Conservation (phyloP, 2,329 filamentous ascomycete species). For the Alternaria ventricosa region DNA sequence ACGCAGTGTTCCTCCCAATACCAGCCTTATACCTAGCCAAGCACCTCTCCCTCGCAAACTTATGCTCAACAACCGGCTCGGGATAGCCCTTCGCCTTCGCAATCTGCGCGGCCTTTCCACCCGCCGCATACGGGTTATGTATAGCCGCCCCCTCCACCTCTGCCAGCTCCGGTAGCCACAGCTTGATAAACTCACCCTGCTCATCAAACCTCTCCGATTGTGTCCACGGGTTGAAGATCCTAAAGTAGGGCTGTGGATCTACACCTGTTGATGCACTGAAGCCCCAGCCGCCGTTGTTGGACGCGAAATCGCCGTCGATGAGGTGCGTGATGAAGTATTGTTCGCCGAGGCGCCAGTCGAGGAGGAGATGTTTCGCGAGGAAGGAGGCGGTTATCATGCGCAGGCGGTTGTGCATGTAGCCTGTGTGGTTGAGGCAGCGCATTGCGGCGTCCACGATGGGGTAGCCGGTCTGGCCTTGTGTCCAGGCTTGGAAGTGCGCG, state of each 20-base stretch:
- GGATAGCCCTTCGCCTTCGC: constrained; percentile 76
- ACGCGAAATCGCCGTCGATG: constrained; percentile 56
- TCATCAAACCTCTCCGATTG: constrained; percentile 88
- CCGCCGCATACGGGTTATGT: constrained; percentile 79
- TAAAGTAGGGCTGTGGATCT: constrained; percentile 88
- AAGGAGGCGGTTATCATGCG: constrained; percentile 61
- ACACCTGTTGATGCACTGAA: constrained; percentile 73
- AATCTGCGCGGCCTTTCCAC: constrained; percentile 57
- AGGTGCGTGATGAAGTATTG: constrained; percentile 59
- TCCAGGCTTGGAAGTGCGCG: constrained; percentile 70
- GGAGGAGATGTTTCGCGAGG: constrained; percentile 56
- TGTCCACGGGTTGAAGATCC: constrained; percentile 84
- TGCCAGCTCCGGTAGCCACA: constrained; percentile 79
- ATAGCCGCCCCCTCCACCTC: constrained; percentile 71
- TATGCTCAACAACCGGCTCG: constrained; percentile 76
- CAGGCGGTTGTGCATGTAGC: constrained; percentile 61
- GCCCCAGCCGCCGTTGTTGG: constrained; percentile 70
- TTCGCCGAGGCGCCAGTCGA: constrained; percentile 60
- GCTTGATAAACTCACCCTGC: constrained; percentile 78
- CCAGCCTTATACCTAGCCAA: constrained; percentile 74
- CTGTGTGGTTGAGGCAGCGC: constrained; percentile 57
- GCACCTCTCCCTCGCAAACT: constrained; percentile 69
- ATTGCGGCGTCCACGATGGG: constrained; percentile 60
- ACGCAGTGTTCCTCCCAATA: constrained; percentile 59
- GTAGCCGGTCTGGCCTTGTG: constrained; percentile 55